Base-by-base conservation (phyloP, 176 grass and related monocot genomes). In the Areca catechu region DNA sequence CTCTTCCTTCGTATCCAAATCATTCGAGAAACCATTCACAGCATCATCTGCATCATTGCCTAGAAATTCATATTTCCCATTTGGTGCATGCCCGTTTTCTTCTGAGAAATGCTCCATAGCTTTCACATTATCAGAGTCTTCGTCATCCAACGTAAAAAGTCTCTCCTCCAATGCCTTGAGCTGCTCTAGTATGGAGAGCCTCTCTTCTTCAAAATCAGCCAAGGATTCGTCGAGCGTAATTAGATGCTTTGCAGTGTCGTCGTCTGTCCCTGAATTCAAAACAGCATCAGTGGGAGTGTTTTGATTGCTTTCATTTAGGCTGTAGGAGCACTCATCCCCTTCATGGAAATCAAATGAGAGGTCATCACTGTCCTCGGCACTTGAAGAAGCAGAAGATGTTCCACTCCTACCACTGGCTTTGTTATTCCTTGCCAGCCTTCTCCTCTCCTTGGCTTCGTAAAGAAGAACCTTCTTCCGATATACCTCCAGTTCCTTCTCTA, bases 151-250 rank as follows among this genome's bases (percentile, higher is more conserved):
- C 49, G 75, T 70, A 49, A 92, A 85, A 72, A 98, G 84, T 67
- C 58, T 89, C 47, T 88, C 88, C 82, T 98, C 94, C 19, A 98
- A 61, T 20, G 56, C 60, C 65, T 85, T 85, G 50, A 98, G 87
- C 43, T 93, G 94, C 63, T 98, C 88, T 37, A 98, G 21, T 73
- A 98, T 83, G 56, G 88, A 98, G 58, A 82, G 71, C 20, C 81
- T 92, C 67, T 98, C 88, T 82, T 83, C 94, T 67, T 98, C 88
- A 76, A 88, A 98, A 62, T 83, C 88, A 63, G 76, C 79, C 50
- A 86, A 63, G 15, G 94, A 78, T 20, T 80, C 81, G 67, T 80
- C 84, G 24, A 88, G 66, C 4, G 78, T 76, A 47, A 64, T 78
- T 25, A 89, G 61, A 73, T 88, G 77, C 27, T 37, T 76, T 54